A percentile compares a stretch with the other conserved stretches of the same genome.
These are phyloP conservation scores for Kappamyces sp. DNA, from an alignment of 192 early-diverging fungal genomes.

Conservation along the genomic window DNA sequence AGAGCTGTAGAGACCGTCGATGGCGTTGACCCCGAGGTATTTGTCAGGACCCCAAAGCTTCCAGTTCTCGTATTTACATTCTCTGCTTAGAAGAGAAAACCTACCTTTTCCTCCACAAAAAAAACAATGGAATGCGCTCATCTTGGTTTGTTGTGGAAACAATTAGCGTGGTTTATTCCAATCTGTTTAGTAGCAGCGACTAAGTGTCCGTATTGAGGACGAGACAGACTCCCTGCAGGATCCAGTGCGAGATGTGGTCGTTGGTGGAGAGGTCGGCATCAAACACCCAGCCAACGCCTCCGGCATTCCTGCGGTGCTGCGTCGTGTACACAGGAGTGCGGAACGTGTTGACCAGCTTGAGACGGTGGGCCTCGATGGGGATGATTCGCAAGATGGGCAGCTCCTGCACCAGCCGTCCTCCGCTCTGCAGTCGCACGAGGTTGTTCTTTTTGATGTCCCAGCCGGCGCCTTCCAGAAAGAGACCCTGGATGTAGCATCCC, in stretches of 20 bases:
- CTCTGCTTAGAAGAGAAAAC: not conserved
- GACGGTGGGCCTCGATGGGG: constrained; percentile 50
- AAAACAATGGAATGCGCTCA: constrained; percentile 37
- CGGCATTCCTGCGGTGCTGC: constrained; percentile 52
- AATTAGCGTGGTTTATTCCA: no score
- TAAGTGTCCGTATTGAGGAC: constrained; percentile 46
- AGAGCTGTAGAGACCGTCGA: constrained; percentile 39
- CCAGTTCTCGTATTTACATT: constrained; percentile 44
- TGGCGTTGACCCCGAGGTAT: constrained; percentile 27
- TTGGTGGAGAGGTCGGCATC: constrained; percentile 54
- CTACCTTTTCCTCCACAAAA: constrained; percentile 36
- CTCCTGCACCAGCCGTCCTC: constrained; percentile 46
- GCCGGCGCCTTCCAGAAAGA: constrained; percentile 57
- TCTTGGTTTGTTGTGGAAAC: not conserved
- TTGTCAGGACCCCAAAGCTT: constrained; percentile 29
- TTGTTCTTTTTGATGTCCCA: constrained; percentile 45
- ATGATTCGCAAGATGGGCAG: constrained; percentile 59
- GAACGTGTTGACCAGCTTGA: constrained; percentile 60
- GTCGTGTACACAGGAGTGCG: constrained; percentile 61
- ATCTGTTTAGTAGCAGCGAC: no score
- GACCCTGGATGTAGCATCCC: constrained; percentile 56
- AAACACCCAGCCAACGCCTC: constrained; percentile 61
- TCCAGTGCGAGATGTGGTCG: constrained; percentile 55
- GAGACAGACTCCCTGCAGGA: constrained; percentile 53
- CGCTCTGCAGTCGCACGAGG: constrained; percentile 46